phyloP scores from a whole-genome alignment of 768 basidiomycete species.

The Leucocoprinus sp. region DNA sequence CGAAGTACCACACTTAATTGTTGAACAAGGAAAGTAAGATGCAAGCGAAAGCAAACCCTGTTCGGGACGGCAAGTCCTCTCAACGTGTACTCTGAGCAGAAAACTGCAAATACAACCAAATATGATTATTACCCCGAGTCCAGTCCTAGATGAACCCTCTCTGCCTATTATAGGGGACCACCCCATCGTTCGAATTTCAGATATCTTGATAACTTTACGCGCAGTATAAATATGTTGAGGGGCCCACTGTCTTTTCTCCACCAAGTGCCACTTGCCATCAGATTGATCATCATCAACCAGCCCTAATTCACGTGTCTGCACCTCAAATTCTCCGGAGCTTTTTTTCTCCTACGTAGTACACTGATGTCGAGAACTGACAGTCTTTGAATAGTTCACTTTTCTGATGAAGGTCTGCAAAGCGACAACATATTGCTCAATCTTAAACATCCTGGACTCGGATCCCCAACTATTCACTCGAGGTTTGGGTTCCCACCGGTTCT shows the following conservation, averaged over 20 bases:
- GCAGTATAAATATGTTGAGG: too few species aligned
- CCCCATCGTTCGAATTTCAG: too few species aligned
- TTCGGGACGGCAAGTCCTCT: background rate
- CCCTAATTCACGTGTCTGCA: background rate
- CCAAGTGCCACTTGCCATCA: background rate
- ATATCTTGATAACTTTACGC: too few species aligned
- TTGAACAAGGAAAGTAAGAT: constrained; percentile 1
- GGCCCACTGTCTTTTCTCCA: too few species aligned
- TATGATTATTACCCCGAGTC: background rate
- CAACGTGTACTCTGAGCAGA: background rate
- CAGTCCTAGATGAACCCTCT: constrained; percentile 2
- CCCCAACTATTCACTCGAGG: constrained; percentile 39
- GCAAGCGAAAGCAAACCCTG: constrained; percentile 3
- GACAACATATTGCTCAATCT: too few species aligned
- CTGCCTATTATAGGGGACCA: background rate
- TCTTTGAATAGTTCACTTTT: too few species aligned
- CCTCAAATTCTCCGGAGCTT: background rate
- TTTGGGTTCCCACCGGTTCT: constrained; percentile 34
- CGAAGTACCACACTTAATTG: background rate
- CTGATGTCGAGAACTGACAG: too few species aligned
- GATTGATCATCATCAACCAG: background rate
- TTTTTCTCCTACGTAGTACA: too few species aligned
- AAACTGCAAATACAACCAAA: too few species aligned
- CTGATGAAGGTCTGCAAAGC: too few species aligned
- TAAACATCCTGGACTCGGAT: background rate